A percentile compares a stretch with the other conserved stretches of the same genome.
Evolutionary conservation across 768 basidiomycete genomes (phyloP).

Genomic region (Dictyophora rubrovolvata): DNA sequence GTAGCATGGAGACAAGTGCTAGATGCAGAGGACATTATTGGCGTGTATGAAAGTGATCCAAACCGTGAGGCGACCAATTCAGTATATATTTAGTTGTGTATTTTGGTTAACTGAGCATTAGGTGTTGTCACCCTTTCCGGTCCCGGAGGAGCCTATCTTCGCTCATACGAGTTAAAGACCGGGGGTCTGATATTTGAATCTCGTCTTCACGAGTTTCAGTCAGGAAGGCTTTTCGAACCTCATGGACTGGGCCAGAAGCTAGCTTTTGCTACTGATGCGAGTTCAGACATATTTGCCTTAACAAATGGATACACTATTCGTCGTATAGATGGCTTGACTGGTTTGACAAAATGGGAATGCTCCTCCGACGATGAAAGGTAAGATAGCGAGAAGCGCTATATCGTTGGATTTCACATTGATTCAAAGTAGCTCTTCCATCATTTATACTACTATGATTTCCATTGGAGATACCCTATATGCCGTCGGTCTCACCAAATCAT

Average conservation of each 20-base stretch:
- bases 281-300: conserved; percentile 35
- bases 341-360: conserved; percentile 62
- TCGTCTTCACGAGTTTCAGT: conserved; percentile 38
- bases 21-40: conserved; percentile 57
- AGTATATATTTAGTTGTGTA: neutral
- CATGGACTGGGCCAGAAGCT: conserved; percentile 46
- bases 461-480: conserved; percentile 47
- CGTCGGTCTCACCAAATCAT: conserved; percentile 41
- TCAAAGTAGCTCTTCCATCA: conserved; percentile 43
- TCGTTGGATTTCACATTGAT: conserved; percentile 2
- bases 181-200: conserved; percentile 63
- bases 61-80: conserved; percentile 34
- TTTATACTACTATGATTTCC: conserved; percentile 52
- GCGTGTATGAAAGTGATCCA: conserved; percentile 48
- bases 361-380: conserved; percentile 58
- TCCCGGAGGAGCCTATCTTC: conserved; percentile 54
- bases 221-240: conserved; percentile 41
- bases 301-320: conserved; percentile 53
- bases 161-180: conserved; percentile 52
- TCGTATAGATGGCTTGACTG: conserved; percentile 38
- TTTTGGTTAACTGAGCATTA: conserved; percentile 18
- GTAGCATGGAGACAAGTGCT: conserved; percentile 76
- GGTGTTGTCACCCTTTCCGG: conserved; percentile 71
- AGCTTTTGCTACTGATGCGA: conserved; percentile 27
- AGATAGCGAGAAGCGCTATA: conserved; percentile 15